Conservation (phyloP, 192 early-diverging fungal species). For the Coemansia sp. region DNA sequence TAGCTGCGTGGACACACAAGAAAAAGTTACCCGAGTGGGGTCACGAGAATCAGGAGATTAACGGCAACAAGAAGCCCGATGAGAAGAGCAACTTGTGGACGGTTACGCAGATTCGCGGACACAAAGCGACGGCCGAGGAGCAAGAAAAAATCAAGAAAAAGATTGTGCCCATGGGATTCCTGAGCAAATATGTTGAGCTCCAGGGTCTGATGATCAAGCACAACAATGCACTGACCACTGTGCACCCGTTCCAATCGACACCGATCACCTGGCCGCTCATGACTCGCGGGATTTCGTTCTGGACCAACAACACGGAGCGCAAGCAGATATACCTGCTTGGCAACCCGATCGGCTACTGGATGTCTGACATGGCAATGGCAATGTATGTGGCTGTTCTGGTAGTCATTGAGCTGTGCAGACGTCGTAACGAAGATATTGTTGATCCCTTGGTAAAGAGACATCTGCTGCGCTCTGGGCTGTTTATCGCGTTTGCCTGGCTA, state of each 20-base stretch:
- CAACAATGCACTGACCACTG: constrained; percentile 83
- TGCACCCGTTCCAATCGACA: constrained; percentile 86
- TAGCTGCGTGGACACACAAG: constrained; percentile 75
- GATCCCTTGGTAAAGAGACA: constrained; percentile 33
- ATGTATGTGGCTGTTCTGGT: constrained; percentile 61
- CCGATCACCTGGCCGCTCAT: constrained; percentile 90
- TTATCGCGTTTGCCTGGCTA: constrained; percentile 63
- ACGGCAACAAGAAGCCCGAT: constrained; percentile 90
- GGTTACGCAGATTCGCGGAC: constrained; percentile 73
- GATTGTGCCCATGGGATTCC: constrained; percentile 54
- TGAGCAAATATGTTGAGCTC: constrained; percentile 83
- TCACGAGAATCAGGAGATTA: constrained; percentile 83
- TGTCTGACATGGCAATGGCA: constrained; percentile 39
- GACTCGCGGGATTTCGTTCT: constrained; percentile 87
- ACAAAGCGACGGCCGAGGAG: constrained; percentile 48
- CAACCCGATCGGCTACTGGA: constrained; percentile 87
- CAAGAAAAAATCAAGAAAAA: constrained; percentile 19
- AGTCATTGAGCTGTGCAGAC: constrained; percentile 67
- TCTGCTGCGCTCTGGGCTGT: constrained; percentile 53
- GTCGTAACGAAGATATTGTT: constrained; percentile 69
- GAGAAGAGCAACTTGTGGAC: constrained; percentile 76
- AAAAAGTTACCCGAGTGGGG: constrained; percentile 88
- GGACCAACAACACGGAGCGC: constrained; percentile 72
- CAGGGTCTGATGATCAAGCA: constrained; percentile 87
- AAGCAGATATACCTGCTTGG: constrained; percentile 90